These are phyloP conservation scores for Scleroderma citrinum DNA, from an alignment of 768 basidiomycete genomes.

Conservation along the genomic window DNA sequence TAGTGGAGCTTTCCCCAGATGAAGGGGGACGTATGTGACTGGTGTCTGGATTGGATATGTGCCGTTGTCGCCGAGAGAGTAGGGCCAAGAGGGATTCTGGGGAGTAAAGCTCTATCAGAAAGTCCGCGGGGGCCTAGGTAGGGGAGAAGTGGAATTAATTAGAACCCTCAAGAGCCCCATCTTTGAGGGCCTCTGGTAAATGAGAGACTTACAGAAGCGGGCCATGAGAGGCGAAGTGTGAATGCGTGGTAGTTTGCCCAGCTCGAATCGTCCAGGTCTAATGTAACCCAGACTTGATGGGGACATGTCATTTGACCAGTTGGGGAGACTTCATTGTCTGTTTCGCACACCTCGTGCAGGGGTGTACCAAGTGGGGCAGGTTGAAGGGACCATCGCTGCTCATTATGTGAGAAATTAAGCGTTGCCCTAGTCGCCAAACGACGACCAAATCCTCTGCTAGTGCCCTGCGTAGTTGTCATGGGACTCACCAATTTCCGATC, in stretches of 20 bases:
- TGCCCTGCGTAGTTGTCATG: conserved; percentile 13
- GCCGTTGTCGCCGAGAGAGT: conserved; percentile 8
- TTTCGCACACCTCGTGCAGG: conserved; percentile 33
- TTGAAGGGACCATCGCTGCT: conserved; percentile 33
- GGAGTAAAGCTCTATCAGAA: conserved; percentile 35
- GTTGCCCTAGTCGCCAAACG: conserved; percentile 31
- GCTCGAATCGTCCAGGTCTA: conserved; percentile 36
- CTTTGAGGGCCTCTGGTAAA: neutral
- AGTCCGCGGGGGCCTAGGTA: conserved; percentile 39
- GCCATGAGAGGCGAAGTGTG: conserved; percentile 51
- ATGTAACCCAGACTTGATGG: conserved; percentile 43
- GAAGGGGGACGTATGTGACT: neutral
- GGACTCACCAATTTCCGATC: conserved; percentile 26
- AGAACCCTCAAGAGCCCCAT: neutral
- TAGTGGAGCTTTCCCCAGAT: conserved; percentile 9
- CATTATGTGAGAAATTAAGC: conserved; percentile 28
- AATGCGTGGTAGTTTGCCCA: conserved; percentile 42
- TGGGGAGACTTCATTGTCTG: conserved; percentile 1
- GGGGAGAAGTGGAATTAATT: neutral
- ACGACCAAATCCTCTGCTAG: neutral
- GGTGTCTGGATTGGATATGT: conserved; percentile 3
- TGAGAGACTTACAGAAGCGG: conserved; percentile 42
- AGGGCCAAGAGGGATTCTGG: conserved; percentile 25
- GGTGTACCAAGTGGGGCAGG: conserved; percentile 39
- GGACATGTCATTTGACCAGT: conserved; percentile 23